These are phyloP conservation scores for Ogataea thermomethanolica DNA, from an alignment of 805 yeast genomes.

Conservation along the genomic window DNA sequence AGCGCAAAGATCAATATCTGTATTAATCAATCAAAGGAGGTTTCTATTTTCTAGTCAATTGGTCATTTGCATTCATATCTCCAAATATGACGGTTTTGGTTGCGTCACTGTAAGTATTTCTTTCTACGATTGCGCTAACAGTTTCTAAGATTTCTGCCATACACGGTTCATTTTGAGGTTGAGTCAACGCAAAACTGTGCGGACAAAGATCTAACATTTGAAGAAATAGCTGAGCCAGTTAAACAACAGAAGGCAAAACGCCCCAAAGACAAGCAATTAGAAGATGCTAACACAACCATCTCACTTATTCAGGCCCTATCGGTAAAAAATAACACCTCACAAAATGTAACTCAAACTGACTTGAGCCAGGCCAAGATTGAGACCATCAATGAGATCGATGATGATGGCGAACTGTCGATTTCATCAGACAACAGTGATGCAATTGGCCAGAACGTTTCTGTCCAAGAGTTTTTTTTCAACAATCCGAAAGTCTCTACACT, in stretches of 20 bases:
- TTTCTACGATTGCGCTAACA: slow-evolving; percentile 2
- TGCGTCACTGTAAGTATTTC: slow-evolving; percentile 58
- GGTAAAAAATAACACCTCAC: slow-evolving; percentile 10
- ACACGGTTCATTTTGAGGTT: slow-evolving; percentile 66
- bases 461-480: slow-evolving; percentile 51
- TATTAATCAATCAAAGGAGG: too few relatives aligned
- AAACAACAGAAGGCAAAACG: slow-evolving; percentile 11
- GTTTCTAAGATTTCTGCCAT: slow-evolving; percentile 55
- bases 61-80: neutral
- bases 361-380: slow-evolving; percentile 3
- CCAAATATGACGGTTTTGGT: slow-evolving; percentile 58
- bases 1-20: too few relatives aligned
- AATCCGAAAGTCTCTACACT: slow-evolving; percentile 25
- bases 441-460: slow-evolving; percentile 34
- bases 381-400: slow-evolving; percentile 10
- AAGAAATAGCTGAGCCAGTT: slow-evolving; percentile 29
- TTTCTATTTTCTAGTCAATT: neutral
- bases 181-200: slow-evolving; percentile 15
- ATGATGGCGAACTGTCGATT: slow-evolving; percentile 15
- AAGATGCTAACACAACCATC: slow-evolving; percentile 17
- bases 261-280: slow-evolving; percentile 6
- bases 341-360: slow-evolving; percentile 10
- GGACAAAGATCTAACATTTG: slow-evolving; percentile 16
- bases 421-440: slow-evolving; percentile 11
- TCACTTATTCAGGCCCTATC: slow-evolving; percentile 27